Evolutionary conservation across 2,329 filamentous ascomycete species (phyloP), one percentile per base, ranked within the genome.

Genomic region (Volutella citrinella): DNA sequence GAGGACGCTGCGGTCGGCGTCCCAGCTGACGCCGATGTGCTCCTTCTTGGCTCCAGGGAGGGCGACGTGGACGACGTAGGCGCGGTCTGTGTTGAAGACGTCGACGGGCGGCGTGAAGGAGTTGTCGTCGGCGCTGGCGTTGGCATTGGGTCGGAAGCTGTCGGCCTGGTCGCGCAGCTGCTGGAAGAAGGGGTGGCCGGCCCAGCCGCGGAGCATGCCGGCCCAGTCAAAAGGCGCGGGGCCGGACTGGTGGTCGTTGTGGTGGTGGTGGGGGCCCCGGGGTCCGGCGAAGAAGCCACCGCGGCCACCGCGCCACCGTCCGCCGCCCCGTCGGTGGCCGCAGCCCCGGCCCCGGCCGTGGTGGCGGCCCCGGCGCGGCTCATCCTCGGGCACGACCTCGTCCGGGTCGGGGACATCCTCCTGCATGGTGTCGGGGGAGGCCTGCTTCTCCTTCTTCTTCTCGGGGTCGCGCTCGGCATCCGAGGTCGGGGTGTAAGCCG

Each of bases 41-140:
- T 87, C 76, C 62, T 89, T 90, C 64, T 82, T 82, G 3, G 82
- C 86, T 17, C 87, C 87, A 0, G 88, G 85, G 0, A 94, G 71
- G 2, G 85, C 82, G 51, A 89, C 66, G 59, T 93, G 86, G 8
- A 93, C 64, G 26, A 88, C 66, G 56, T 80, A 89, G 11, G 77
- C 63, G 19, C 66, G 62, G 7, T 77, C 62, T 6, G 81, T 84
- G 56, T 83, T 76, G 68, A 91, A 93, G 45, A 90, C 65, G 56
- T 94, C 87, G 35, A 82, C 68, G n/a, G 82, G 78, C 1, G 84
- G 83, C 6, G 61, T 59, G 59, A 86, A 84, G 38, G 67, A 57
- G 33, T 65, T 61, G 23, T 53, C 30, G 22, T 43, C 43, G 32
- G 34, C 39, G 20, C 34, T 34, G 27, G 24, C 31, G 7, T 26